phyloP scores from a whole-genome alignment of 208 protist species.

The Trypanosoma caninum region DNA sequence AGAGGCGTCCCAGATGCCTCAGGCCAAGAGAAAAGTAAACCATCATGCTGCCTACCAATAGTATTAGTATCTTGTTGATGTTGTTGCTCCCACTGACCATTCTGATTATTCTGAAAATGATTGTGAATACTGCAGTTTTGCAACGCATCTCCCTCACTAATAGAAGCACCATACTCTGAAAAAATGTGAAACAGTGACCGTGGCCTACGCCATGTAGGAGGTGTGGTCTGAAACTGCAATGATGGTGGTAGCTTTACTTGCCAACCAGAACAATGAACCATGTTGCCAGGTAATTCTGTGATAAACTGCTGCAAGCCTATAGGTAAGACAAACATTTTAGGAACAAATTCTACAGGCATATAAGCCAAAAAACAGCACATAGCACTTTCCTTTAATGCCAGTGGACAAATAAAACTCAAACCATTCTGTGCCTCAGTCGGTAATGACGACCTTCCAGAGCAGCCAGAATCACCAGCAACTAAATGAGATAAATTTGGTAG shows the following conservation, averaged over 20 bases:
- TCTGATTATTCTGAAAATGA: too few species aligned
- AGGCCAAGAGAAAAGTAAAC: too few species aligned
- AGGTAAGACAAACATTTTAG: conserved; percentile 66
- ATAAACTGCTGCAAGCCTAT: conserved; percentile 56
- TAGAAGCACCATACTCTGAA: conserved; percentile 8
- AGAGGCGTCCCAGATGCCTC: too few species aligned
- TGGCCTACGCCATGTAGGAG: conserved; percentile 8
- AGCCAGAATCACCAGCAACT: too few species aligned
- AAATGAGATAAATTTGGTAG: too few species aligned
- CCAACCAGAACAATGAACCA: conserved; percentile 25
- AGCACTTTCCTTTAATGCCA: conserved; percentile 59
- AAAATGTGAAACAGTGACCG: conserved; percentile 26
- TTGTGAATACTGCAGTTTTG: too few species aligned
- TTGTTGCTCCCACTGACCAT: background rate
- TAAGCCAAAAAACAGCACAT: conserved; percentile 51
- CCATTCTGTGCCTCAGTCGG: background rate
- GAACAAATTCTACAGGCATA: conserved; percentile 54
- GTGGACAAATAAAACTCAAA: conserved; percentile 31
- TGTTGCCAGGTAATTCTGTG: conserved; percentile 63
- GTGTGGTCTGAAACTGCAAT: conserved; percentile 16
- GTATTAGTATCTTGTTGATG: background rate
- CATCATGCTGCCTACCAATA: too few species aligned
- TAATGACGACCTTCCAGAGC: too few species aligned
- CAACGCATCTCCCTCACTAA: background rate
- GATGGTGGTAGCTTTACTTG: conserved; percentile 26